Base-by-base conservation (phyloP, 2,329 filamentous ascomycete species). In the Colletotrichum spinosum region DNA sequence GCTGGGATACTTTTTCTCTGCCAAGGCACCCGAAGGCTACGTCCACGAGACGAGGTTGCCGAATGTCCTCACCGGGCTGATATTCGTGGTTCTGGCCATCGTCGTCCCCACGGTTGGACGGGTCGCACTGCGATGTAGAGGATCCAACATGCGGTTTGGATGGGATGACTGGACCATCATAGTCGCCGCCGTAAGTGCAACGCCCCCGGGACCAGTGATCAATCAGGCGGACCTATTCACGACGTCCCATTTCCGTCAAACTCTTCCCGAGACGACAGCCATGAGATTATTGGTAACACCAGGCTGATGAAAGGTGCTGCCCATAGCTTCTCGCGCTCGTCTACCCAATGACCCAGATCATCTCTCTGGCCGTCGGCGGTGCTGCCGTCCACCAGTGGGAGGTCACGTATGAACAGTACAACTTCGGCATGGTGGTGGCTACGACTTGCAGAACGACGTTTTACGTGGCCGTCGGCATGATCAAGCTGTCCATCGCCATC, bases 401-500 rank as follows among this genome's bases (percentile, higher is more conserved):
- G 50, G 61, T 72, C 8, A 77, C 76, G 0, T 78, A 78, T 38
- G 69, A 72, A 25, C 71, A 78, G 45, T 72, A 74, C 53, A 68
- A 71, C 35, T 53, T 69, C 49, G 75, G 73, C 60, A 67, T 73
- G 62, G 69, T 70, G 37, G 69, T 68, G 9, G 61, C 65, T 7
- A 62, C 71, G 17, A 65, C 68, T 57, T 37, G 55, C 42, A 70
- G 71, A 46, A 60, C 70, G 17, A 54, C 76, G 10, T 76, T 75
- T 64, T 76, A 70, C 53, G 55, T 72, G 25, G 69, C 71, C 5
- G 69, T 77, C 6, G 76, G 76, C n/a, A 67, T 78, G 35, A 73
- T 77, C 60, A 78, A 79, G 59, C 71, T 77, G 17, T 77, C 74
- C 4, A 77, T 79, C n/a, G 71, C 72, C 8, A 68, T 75, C 34